Evolutionary conservation across 129 eudicot species (phyloP), one percentile per base, ranked within the genome.

Genomic region (Erigeron canadensis): DNA sequence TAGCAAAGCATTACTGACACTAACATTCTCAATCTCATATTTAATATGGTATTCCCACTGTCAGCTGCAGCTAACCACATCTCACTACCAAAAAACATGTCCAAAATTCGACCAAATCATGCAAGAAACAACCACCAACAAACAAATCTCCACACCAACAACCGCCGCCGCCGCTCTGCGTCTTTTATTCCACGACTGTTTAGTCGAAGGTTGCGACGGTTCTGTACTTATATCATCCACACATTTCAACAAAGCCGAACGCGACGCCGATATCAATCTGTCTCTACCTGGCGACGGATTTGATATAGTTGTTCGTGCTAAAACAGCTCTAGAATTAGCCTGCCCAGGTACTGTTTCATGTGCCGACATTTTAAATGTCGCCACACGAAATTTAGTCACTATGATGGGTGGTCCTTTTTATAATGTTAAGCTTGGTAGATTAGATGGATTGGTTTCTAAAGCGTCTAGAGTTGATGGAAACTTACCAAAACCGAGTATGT

Each of bases 211-310:
- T 68, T 86, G 96, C 78, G 96, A 92, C 72, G 95, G 84, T 22
- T 92, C 98, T 75, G 75, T 84, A 38, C 89, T 92, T 10, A 71
- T 92, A 73, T 65, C 98, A 75, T 86, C 96, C 74, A 89, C 89
- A 39, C 84, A 84, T 50, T 86, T 85, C 95, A 75, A 56, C 85
- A 69, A 70, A 44, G 84, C 97, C 75, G 96, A 91, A 64, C 96
- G 97, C 22, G 97, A 91, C 69, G 97, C 97, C 75, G 96, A 91
- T 71, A 88, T 91, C 86, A 91, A 91, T 76, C 91, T 82, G 70
- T 88, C 96, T 46, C 96, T 91, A 64, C 97, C 97, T 28, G 96
- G 97, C 18, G 97, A 91, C 71, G 96, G 80, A 11, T 91, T 88
- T 80, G 96, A 91, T 78, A 84, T 88, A 67, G 83, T 91, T 28